Percentiles rank a stretch among this genome's conserved stretches.
Evolutionary conservation across 495 filamentous ascomycete species (phyloP).

Genomic region (Lasiosphaeria hispida): DNA sequence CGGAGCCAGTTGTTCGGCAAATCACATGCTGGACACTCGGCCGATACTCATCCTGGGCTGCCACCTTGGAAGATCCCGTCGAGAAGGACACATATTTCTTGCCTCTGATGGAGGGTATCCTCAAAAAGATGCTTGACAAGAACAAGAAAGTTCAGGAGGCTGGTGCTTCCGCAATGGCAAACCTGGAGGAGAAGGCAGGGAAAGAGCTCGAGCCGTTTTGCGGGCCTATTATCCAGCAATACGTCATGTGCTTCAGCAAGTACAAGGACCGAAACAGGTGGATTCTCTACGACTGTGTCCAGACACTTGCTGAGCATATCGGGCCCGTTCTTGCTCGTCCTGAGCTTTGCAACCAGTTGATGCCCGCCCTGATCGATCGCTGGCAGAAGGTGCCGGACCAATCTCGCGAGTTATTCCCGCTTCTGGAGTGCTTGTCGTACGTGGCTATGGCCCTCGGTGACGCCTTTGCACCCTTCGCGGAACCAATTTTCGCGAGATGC

Average conservation of each 20-base stretch:
- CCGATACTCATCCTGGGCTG: slow-evolving; percentile 91
- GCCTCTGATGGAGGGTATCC: slow-evolving; percentile 96
- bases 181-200: slow-evolving; percentile 89
- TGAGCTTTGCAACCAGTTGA: slow-evolving; percentile 76
- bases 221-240: slow-evolving; percentile 86
- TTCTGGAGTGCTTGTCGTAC: slow-evolving; percentile 94
- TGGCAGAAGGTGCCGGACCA: slow-evolving; percentile 87
- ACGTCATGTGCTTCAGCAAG: slow-evolving; percentile 82
- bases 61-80: slow-evolving; percentile 61
- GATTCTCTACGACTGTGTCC: slow-evolving; percentile 97
- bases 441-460: slow-evolving; percentile 83
- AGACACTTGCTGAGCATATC: slow-evolving; percentile 92
- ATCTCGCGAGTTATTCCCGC: slow-evolving; percentile 89
- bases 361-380: slow-evolving; percentile 88
- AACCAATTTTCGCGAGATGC: slow-evolving; percentile 80
- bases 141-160: slow-evolving; percentile 99
- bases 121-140: slow-evolving; percentile 89
- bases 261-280: slow-evolving; percentile 99
- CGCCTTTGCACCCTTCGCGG: slow-evolving; percentile 78
- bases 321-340: slow-evolving; percentile 73
- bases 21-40: slow-evolving; percentile 98
- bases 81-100: slow-evolving; percentile 79
- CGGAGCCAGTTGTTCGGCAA: slow-evolving; percentile 88
- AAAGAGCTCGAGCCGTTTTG: slow-evolving; percentile 78
- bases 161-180: slow-evolving; percentile 93